A percentile compares a stretch with the other conserved stretches of the same genome.
phyloP scores from a whole-genome alignment of 768 basidiomycete species.

The Multifurca ochricompacta region DNA sequence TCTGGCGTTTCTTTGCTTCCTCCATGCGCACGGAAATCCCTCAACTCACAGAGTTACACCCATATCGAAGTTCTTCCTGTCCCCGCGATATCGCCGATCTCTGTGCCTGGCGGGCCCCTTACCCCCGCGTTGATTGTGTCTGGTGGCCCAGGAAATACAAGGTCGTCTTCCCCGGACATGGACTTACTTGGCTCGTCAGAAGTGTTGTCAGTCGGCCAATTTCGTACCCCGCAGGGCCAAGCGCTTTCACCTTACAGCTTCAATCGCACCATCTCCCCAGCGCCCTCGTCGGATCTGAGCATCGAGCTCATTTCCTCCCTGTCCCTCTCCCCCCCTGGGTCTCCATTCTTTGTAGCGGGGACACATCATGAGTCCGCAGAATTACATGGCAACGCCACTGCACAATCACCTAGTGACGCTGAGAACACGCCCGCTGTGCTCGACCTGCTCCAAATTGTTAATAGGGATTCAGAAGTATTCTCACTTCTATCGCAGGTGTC shows the following conservation, averaged over 20 bases:
- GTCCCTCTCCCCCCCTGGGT: constrained; percentile 13
- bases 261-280: background rate
- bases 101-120: background rate
- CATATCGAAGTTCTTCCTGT: background rate
- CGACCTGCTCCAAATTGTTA: background rate
- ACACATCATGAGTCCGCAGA: background rate
- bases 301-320: constrained; percentile 9
- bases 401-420: background rate
- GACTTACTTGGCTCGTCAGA: constrained; percentile 4
- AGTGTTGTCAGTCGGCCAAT: background rate
- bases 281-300: constrained; percentile 10
- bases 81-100: background rate
- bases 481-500: constrained; percentile 15
- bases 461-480: constrained; percentile 13
- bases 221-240: background rate
- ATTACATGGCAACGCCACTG: background rate
- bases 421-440: background rate
- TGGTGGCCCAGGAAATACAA: background rate
- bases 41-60: background rate
- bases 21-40: background rate
- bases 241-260: background rate
- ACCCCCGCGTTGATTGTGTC: background rate
- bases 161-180: background rate
- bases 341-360: constrained; percentile 6
- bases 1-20: background rate